phyloP scores from a whole-genome alignment of 2,329 filamentous ascomycete genomes.

The Aspergillus pseudoglaucus region DNA sequence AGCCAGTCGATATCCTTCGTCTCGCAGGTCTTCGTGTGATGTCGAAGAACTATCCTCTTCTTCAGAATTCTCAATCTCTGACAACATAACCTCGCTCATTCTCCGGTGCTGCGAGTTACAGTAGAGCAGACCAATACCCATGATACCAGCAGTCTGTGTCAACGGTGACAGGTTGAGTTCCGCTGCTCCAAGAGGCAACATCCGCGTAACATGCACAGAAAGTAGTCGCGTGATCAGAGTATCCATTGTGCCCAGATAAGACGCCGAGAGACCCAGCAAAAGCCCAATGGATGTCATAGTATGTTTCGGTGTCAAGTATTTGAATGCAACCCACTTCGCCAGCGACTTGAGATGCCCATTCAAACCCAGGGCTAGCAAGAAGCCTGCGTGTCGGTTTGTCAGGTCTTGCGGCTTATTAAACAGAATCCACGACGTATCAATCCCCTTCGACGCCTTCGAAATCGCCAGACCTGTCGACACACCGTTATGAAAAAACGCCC shows the following conservation, averaged over 20 bases:
- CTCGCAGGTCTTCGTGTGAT: constrained; percentile 70
- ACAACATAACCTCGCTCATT: constrained; percentile 99
- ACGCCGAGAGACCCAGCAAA: constrained; percentile 85
- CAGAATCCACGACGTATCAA: constrained; percentile 97
- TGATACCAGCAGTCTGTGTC: constrained; percentile 91
- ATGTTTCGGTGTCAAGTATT: constrained; percentile 97
- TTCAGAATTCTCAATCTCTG: constrained; percentile 85
- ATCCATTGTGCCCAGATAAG: constrained; percentile 95
- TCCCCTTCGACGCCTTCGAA: constrained; percentile 80
- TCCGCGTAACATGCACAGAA: constrained; percentile 91
- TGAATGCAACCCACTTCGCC: constrained; percentile 98
- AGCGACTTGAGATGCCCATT: constrained; percentile 92
- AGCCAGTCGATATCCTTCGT: constrained; percentile 92
- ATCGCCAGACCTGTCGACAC: constrained; percentile 90
- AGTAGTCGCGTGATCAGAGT: constrained; percentile 85
- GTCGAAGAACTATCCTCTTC: constrained; percentile 60
- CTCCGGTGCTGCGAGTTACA: constrained; percentile 92
- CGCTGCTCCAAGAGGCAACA: constrained; percentile 85
- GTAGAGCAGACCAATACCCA: constrained; percentile 93
- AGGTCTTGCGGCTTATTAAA: constrained; percentile 94
- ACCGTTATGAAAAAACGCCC: constrained; percentile 97
- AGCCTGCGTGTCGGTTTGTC: constrained; percentile 92
- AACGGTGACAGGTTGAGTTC: constrained; percentile 89
- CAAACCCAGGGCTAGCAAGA: constrained; percentile 80
- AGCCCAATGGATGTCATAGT: constrained; percentile 98